These are phyloP conservation scores for Conticribra weissflogii DNA, from an alignment of 108 stramenopile genomes.

Conservation along the genomic window DNA sequence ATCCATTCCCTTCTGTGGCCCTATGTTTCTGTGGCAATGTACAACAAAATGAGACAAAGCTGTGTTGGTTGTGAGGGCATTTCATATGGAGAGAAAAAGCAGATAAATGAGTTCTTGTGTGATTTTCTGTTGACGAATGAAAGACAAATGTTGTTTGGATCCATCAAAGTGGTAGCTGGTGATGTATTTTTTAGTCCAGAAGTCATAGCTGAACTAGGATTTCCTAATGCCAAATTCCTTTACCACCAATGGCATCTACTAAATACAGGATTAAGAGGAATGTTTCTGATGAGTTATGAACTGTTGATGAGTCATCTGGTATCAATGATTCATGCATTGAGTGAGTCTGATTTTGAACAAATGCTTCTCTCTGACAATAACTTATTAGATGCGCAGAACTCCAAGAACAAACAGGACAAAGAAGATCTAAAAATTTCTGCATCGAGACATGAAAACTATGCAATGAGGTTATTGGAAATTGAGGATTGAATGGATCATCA, in stretches of 20 bases:
- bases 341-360: too few relatives aligned
- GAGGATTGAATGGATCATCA: too few relatives aligned
- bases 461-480: too few relatives aligned
- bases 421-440: too few relatives aligned
- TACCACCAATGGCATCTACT: not conserved
- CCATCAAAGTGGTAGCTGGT: constrained; percentile 2
- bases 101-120: constrained; percentile 13
- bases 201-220: not conserved
- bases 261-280: constrained; percentile 1
- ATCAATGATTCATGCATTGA: not conserved
- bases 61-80: constrained; percentile 27
- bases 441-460: too few relatives aligned
- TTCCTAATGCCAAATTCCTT: constrained; percentile 6
- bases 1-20: constrained; percentile 34
- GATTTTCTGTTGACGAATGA: constrained; percentile 8
- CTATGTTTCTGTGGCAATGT: constrained; percentile 16
- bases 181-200: not conserved
- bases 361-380: too few relatives aligned
- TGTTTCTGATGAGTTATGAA: not conserved
- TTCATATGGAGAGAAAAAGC: constrained; percentile 14
- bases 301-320: not conserved
- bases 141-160: not conserved
- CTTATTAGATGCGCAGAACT: too few relatives aligned
- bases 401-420: too few relatives aligned
- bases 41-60: constrained; percentile 14